These are phyloP conservation scores for Cyclotella cryptica DNA, from an alignment of 108 stramenopile species.

Conservation along the genomic window DNA sequence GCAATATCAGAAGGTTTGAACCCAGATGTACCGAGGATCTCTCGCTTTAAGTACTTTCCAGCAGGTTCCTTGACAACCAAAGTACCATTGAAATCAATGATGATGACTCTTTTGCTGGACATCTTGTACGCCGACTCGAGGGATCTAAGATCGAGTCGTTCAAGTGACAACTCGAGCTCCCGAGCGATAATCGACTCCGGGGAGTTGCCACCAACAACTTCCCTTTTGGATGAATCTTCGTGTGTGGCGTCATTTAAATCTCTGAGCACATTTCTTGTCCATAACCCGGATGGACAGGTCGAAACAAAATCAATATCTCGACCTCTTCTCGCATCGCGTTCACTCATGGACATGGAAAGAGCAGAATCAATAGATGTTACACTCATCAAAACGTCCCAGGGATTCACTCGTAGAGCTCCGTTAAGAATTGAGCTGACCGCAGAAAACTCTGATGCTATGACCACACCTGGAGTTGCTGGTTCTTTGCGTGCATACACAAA, in stretches of 20 bases:
- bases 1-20: slow-evolving; percentile 81
- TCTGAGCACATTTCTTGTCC: slow-evolving; percentile 95
- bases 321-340: slow-evolving; percentile 88
- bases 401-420: slow-evolving; percentile 97
- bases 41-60: slow-evolving; percentile 97
- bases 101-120: slow-evolving; percentile 87
- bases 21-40: slow-evolving; percentile 91
- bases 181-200: slow-evolving; percentile 70
- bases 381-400: slow-evolving; percentile 92
- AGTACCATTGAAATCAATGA: slow-evolving; percentile 98
- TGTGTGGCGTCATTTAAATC: slow-evolving; percentile 84
- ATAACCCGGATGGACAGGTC: slow-evolving; percentile 91
- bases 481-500: slow-evolving; percentile 90
- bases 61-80: slow-evolving; percentile 94
- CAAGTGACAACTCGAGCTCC: slow-evolving; percentile 62
- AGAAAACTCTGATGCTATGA: slow-evolving; percentile 97
- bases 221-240: slow-evolving; percentile 29
- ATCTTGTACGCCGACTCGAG: slow-evolving; percentile 76
- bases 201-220: slow-evolving; percentile 39
- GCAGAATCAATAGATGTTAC: slow-evolving; percentile 94
- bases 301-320: slow-evolving; percentile 98
- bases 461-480: slow-evolving; percentile 88
- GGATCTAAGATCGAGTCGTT: slow-evolving; percentile 61
- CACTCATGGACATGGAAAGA: slow-evolving; percentile 82
- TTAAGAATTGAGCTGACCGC: slow-evolving; percentile 96